Percentiles rank a stretch among this genome's conserved stretches.
phyloP scores from a whole-genome alignment of 1,284 basidiomycete genomes.

The Tilletiopsis washingtonensis region DNA sequence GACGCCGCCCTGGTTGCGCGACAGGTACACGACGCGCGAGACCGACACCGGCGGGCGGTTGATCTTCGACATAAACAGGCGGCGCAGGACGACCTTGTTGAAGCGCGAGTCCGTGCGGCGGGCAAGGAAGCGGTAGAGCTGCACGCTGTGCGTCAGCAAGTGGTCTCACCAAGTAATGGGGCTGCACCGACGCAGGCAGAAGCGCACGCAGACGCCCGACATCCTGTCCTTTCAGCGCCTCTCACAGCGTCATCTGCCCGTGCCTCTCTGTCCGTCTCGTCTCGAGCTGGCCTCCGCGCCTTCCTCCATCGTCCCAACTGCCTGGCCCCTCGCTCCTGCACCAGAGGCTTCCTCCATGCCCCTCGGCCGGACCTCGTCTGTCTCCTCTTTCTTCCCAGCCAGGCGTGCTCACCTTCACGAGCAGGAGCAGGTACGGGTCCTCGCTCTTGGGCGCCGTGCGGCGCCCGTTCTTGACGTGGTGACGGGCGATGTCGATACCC shows the following conservation, averaged over 20 bases:
- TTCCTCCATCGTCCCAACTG: too few species aligned
- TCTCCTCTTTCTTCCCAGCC: not conserved
- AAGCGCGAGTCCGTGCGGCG: constrained; percentile 91
- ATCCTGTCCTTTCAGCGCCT: too few species aligned
- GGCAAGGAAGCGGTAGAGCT: constrained; percentile 99
- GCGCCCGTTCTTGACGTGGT: constrained; percentile 98
- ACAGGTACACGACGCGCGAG: constrained; percentile 45
- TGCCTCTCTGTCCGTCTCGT: too few species aligned
- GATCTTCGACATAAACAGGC: constrained; percentile 92
- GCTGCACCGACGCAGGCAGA: too few species aligned
- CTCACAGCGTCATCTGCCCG: too few species aligned
- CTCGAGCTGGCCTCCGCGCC: too few species aligned
- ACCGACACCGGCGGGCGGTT: constrained; percentile 90
- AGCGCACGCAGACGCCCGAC: too few species aligned
- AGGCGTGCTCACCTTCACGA: constrained; percentile 73
- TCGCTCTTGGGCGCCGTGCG: constrained; percentile 59
- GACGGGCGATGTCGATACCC: constrained; percentile 92
- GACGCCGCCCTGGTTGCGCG: constrained; percentile 43
- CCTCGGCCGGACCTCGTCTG: not conserved
- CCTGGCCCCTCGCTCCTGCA: too few species aligned
- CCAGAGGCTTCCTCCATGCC: not conserved
- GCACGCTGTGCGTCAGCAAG: too few species aligned
- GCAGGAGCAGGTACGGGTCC: constrained; percentile 40
- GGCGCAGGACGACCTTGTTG: constrained; percentile 96
- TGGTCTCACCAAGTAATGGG: too few species aligned